Percentiles rank a stretch among this genome's conserved stretches.
Conservation (phyloP, 73 alveolate species). For the Paramecium primaurelia region DNA sequence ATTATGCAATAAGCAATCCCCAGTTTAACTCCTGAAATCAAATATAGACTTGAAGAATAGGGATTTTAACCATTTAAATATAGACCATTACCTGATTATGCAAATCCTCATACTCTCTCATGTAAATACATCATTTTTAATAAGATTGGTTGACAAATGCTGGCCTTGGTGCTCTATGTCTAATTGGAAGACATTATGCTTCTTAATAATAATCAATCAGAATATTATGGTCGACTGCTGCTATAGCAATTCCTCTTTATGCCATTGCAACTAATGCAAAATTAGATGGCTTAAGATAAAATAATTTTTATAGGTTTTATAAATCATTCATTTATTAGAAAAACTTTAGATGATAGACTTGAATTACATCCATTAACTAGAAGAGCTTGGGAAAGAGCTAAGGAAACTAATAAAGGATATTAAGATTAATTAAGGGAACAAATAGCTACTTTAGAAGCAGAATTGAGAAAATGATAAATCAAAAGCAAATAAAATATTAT, state of each 20-base stretch:
- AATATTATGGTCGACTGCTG: constrained; percentile 47
- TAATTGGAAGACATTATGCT: constrained; percentile 51
- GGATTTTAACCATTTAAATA: not conserved
- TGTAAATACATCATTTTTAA: not conserved
- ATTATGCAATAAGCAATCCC: constrained; percentile 33
- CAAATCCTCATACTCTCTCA: not conserved
- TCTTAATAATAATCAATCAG: constrained; percentile 6
- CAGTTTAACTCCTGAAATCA: not conserved
- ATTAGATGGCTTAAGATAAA: constrained; percentile 19
- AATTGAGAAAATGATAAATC: not conserved
- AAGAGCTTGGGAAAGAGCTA: constrained; percentile 91
- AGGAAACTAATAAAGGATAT: constrained; percentile 40
- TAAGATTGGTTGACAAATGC: constrained; percentile 53
- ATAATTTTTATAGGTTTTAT: constrained; percentile 25
- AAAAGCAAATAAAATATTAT: not conserved
- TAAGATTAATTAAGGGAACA: constrained; percentile 11
- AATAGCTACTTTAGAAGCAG: constrained; percentile 46
- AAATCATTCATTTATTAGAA: constrained; percentile 43
- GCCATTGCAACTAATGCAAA: constrained; percentile 44
- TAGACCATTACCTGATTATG: not conserved
- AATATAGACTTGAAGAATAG: not conserved
- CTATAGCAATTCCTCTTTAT: constrained; percentile 19
- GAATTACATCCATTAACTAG: constrained; percentile 89
- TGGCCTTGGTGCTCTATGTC: not conserved
- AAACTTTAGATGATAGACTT: constrained; percentile 78